Percentiles rank a stretch among this genome's conserved stretches.
These are phyloP conservation scores for Epichloe baconii DNA, from an alignment of 2,329 filamentous ascomycete genomes.

Conservation along the genomic window DNA sequence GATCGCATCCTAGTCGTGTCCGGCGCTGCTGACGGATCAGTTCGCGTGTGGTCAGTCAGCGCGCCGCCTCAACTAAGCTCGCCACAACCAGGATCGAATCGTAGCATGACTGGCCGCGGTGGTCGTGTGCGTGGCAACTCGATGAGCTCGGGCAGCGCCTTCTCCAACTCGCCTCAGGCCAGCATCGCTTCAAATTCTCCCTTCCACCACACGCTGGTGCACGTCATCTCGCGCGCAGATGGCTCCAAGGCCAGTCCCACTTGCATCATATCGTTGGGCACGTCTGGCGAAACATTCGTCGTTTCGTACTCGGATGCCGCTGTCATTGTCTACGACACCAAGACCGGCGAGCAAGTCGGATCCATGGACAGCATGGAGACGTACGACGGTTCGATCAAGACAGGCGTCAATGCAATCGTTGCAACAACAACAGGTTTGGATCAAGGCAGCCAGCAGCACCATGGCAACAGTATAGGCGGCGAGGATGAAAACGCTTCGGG, in stretches of 20 bases:
- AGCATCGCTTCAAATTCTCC: conserved; percentile 74
- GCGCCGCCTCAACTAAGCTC: conserved; percentile 77
- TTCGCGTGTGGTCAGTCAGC: conserved; percentile 91
- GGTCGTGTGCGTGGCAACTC: conserved; percentile 80
- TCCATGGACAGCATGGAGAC: conserved; percentile 91
- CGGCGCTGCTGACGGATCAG: conserved; percentile 78
- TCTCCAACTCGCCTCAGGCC: conserved; percentile 80
- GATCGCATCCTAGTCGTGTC: conserved; percentile 86
- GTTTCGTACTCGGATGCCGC: conserved; percentile 86
- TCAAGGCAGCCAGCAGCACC: conserved; percentile 42
- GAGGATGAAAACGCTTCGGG: conserved; percentile 57
- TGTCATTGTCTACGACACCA: conserved; percentile 83
- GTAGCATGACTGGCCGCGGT: conserved; percentile 44
- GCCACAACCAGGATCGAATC: conserved; percentile 53
- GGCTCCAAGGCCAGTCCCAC: conserved; percentile 63
- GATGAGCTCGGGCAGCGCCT: conserved; percentile 86
- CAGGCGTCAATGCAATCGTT: conserved; percentile 82
- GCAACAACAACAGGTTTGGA: conserved; percentile 77
- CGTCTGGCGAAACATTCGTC: conserved; percentile 75
- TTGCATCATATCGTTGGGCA: conserved; percentile 79
- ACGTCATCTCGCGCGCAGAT: conserved; percentile 64
- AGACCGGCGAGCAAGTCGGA: conserved; percentile 81
- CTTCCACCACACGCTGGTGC: conserved; percentile 78
- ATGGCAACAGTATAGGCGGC: conserved; percentile 46
- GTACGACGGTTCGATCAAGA: conserved; percentile 67